Percentiles rank a stretch among this genome's conserved stretches.
phyloP scores from a whole-genome alignment of 768 basidiomycete genomes.

The Clitopilus hobsonii region DNA sequence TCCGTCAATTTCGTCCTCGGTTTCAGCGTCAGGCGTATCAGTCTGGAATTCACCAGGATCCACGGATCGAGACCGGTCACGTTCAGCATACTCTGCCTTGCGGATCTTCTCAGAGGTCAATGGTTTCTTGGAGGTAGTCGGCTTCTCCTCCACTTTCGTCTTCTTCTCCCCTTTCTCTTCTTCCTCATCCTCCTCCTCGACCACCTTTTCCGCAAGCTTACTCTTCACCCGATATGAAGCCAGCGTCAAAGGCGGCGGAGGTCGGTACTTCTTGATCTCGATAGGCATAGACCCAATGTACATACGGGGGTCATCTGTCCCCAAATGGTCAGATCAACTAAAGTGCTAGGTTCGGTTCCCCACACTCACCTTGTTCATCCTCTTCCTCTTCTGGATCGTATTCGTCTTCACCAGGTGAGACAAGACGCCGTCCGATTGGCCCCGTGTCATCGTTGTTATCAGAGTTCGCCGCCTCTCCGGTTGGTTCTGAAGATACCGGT shows the following conservation, averaged over 20 bases:
- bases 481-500: background rate
- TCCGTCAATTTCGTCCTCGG: constrained; percentile 12
- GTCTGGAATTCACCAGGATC: constrained; percentile 69
- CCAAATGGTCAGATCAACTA: constrained; percentile 3
- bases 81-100: constrained; percentile 61
- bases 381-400: background rate
- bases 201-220: constrained; percentile 33
- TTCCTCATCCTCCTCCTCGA: background rate
- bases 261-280: constrained; percentile 39
- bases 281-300: constrained; percentile 56
- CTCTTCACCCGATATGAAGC: constrained; percentile 57
- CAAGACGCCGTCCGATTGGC: background rate
- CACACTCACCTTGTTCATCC: constrained; percentile 1
- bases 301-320: background rate
- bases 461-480: background rate
- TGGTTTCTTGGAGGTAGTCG: constrained; percentile 18
- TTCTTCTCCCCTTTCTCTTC: background rate
- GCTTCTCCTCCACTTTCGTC: background rate
- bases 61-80: constrained; percentile 56
- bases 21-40: constrained; percentile 31
- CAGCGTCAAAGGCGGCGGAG: constrained; percentile 37
- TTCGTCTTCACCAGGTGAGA: background rate
- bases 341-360: background rate
- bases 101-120: constrained; percentile 48
- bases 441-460: background rate